Conservation (phyloP, 73 alveolate genomes). For the Chromera velia region DNA sequence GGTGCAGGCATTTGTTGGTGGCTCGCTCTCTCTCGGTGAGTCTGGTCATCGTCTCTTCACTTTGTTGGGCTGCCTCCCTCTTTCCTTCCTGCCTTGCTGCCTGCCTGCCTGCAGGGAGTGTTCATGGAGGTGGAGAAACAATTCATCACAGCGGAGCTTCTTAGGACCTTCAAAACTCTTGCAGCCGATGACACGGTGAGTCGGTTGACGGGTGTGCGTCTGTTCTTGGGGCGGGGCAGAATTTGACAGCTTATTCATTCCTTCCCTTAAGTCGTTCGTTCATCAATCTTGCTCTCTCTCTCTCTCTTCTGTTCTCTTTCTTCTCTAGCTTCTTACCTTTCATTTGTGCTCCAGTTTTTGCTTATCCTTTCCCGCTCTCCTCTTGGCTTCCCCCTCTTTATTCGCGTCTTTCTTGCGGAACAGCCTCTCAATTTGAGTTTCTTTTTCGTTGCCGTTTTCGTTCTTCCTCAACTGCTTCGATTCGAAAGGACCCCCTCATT, state of each 20-base stretch:
- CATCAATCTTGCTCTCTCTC: no score
- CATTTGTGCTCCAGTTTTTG: no score
- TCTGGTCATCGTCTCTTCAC: not conserved
- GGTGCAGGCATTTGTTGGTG: not conserved
- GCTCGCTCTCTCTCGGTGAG: not conserved
- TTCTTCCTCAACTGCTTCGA: no score
- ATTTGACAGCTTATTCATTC: not conserved
- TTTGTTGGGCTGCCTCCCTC: conserved; percentile 14
- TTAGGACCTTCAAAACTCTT: conserved; percentile 26
- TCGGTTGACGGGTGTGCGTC: not conserved
- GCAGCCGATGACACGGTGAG: conserved; percentile 40
- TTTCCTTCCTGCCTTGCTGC: no score
- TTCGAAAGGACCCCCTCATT: no score
- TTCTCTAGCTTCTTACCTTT: no score
- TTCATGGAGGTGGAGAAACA: not conserved
- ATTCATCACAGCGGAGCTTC: conserved; percentile 12
- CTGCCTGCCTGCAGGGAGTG: not conserved
- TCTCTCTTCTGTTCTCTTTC: no score
- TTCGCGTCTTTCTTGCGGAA: no score
- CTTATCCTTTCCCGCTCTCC: no score
- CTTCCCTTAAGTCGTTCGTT: not conserved
- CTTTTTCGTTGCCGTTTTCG: no score
- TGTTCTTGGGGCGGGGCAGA: not conserved
- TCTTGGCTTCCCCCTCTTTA: no score
- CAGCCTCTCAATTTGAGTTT: no score